Base-by-base conservation (phyloP, 2,329 filamentous ascomycete genomes). In the Claviceps sp. region DNA sequence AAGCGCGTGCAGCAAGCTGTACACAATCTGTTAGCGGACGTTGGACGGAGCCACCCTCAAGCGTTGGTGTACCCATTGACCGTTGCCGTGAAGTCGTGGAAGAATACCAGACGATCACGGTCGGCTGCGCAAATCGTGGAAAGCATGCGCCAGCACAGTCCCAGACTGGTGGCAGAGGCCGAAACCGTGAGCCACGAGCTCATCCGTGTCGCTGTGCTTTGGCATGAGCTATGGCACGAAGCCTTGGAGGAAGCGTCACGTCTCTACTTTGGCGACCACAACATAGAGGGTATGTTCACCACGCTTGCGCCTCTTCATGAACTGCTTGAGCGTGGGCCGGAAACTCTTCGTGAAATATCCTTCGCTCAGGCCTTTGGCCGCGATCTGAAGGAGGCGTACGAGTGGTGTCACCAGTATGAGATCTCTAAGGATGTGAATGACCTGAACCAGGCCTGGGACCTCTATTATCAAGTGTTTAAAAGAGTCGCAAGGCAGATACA, bases 181-280 rank as follows among this genome's bases (percentile, higher is more conserved):
- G 91, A 95, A 64, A 77, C 90, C 47, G 90, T 99, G 59, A 97
- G 91, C 65, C 87, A 93, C 62, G 94, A 99, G 66, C 80, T 99
- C 52, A 97, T 99, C 63, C 84, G 93, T 49, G 94, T 98, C 54
- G 93, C 93, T 16, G 91, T 98, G 2, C 70, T 98, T 24, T 98
- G 94, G 94, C 93, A 99, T 63, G 93, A 99, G 63, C 86, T 95
- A 58, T 99, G 93, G 93, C 93, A 98, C 59, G 94, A 99, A 68
- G 94, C 87, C 30, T 76, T 99, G 16, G 93, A 98, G 68, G 94
- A 99, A 71, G 94, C 93, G 1, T 96, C 89, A 36, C 81, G 93
- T 50, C 74, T 98, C 18, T 98, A 97, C 73, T 99, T 98, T 68
- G 93, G 91, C 54, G 91, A 97, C 61, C 86, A 94, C 62, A 95